Evolutionary conservation across 306 rosid species (phyloP), one percentile per base, ranked within the genome.

Genomic region (Quercus glauca): DNA sequence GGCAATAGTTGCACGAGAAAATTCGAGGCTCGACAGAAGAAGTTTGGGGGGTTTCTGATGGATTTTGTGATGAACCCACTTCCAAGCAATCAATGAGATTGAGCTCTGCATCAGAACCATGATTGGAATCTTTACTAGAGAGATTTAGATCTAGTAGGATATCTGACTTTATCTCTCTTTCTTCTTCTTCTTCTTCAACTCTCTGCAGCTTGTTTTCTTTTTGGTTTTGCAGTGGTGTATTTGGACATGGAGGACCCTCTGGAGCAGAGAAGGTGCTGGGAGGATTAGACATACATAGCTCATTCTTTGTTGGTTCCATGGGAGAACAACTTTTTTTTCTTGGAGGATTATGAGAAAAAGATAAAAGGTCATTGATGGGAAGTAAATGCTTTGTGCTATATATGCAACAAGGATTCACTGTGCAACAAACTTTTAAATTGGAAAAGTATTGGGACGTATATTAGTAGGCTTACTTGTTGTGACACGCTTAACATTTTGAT

Each of bases 1-100:
- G 87, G 28, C 98, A 94, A 26, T 80, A 94, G 64, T 92, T 94
- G 81, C 97, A 94, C 28, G 96, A 83, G 78, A 92, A 92, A 0
- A 86, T 85, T 43, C 90, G 31, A 1, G 82, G 87, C 75, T 88
- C 88, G 3, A 73, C 82, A 37, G 86, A 78, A 69, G 45, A 76
- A 58, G 35, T 75, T 53, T 26, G 12, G 1, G 76, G 60, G 20
- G 7, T 52, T 59, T 73, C 74, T 73, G 61, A 71, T 56, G 85
- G 69, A 37, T 73, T 52, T 49, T 67, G 78, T 0, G 86, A 55
- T 35, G 84, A 83, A 60, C 55, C 90, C 3, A 60, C 60, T 41
- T 88, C 93, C 64, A 90, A 86, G 43, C 82, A 77, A 56, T 86
- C 85, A 3, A 88, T 76, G 59, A 92, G 92, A 74, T 88, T 90